A percentile compares a stretch with the other conserved stretches of the same genome.
Evolutionary conservation across 495 filamentous ascomycete species (phyloP).

Genomic region (Cercophora sp.): DNA sequence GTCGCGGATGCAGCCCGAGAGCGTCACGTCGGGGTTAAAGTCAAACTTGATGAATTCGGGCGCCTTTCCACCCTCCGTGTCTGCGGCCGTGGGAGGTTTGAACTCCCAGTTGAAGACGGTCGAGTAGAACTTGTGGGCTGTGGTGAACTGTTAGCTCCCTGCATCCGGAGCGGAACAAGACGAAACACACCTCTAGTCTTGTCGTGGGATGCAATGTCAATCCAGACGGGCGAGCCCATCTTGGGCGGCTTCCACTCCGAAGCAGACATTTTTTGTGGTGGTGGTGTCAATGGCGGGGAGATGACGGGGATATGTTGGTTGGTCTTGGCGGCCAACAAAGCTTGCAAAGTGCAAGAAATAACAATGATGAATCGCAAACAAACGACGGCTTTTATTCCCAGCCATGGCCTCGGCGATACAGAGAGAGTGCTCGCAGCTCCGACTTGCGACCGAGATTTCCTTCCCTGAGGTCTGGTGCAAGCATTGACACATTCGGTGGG

Average conservation of each 20-base stretch:
- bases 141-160: not conserved
- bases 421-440: no score
- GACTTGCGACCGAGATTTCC: no score
- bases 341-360: no score
- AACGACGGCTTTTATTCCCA: no score
- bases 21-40: slow-evolving; percentile 15
- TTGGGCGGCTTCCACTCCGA: slow-evolving; percentile 16
- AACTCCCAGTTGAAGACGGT: slow-evolving; percentile 20
- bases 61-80: not conserved
- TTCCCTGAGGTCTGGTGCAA: no score
- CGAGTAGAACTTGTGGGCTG: slow-evolving; percentile 18
- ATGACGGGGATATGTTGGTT: no score
- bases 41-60: slow-evolving; percentile 7
- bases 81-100: slow-evolving; percentile 3
- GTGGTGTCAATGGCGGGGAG: no score
- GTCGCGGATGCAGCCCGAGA: slow-evolving; percentile 10
- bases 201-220: slow-evolving; percentile 13
- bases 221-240: slow-evolving; percentile 12
- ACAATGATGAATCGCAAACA: no score
- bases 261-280: no score
- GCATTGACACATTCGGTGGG: no score
- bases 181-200: slow-evolving; percentile 3
- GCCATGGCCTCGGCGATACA: no score
- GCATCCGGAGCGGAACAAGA: not conserved
- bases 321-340: no score